Evolutionary conservation across 371 early-diverging fungal species (phyloP).

Genomic region (Mucor lusitanicus): DNA sequence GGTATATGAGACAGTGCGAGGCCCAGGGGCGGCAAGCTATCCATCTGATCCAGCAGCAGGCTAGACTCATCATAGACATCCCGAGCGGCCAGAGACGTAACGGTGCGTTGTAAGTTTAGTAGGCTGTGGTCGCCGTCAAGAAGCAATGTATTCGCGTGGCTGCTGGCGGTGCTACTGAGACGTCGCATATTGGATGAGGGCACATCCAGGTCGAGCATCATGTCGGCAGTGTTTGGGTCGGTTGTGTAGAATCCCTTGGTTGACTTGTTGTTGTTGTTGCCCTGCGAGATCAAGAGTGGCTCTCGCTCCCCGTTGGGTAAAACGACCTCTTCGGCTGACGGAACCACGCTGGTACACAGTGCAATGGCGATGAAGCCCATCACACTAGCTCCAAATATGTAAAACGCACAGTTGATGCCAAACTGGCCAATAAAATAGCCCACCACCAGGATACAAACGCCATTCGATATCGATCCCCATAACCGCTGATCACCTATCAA

Average conservation of each 20-base stretch:
- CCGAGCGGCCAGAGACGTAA: constrained; percentile 27
- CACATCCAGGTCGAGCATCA: not conserved
- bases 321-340: not conserved
- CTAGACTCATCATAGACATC: constrained; percentile 39
- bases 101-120: constrained; percentile 21
- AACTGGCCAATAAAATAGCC: constrained; percentile 32
- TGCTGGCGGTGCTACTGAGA: constrained; percentile 32
- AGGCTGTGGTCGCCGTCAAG: constrained; percentile 19
- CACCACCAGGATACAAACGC: constrained; percentile 33
- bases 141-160: constrained; percentile 38
- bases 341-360: constrained; percentile 8
- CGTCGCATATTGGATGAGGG: constrained; percentile 15
- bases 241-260: constrained; percentile 17
- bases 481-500: constrained; percentile 41
- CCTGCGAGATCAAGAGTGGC: constrained; percentile 9
- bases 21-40: constrained; percentile 43
- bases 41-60: constrained; percentile 23
- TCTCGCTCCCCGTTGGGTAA: constrained; percentile 2
- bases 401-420: constrained; percentile 40
- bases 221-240: constrained; percentile 3
- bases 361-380: constrained; percentile 17
- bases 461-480: constrained; percentile 50
- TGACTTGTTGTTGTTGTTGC: not conserved
- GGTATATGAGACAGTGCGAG: constrained; percentile 49
- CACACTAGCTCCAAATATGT: constrained; percentile 42